These are phyloP conservation scores for Acanthamoeba healyi DNA, from an alignment of 208 protist species.

Conservation along the genomic window DNA sequence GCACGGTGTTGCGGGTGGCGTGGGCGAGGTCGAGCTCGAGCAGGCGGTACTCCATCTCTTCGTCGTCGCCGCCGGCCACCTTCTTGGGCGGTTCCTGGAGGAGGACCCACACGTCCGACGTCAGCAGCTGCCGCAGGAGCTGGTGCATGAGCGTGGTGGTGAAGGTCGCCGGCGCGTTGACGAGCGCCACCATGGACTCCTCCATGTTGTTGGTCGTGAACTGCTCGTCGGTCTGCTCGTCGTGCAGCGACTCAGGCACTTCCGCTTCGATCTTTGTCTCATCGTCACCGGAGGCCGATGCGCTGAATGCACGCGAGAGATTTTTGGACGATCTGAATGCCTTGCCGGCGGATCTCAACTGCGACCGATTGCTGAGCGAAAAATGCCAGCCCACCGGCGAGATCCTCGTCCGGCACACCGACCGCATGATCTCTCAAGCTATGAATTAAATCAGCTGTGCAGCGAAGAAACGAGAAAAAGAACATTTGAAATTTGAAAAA, in stretches of 20 bases:
- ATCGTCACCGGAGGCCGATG: neutral
- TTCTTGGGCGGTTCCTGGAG: conserved; percentile 11
- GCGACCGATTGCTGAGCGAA: no score
- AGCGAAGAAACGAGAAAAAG: no score
- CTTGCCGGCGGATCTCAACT: no score
- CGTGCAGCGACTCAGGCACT: neutral
- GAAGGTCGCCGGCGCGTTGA: neutral
- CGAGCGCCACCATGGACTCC: conserved; percentile 20
- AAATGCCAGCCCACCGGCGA: no score
- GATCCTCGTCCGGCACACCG: no score
- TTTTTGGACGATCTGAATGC: no score
- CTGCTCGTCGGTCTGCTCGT: conserved; percentile 34
- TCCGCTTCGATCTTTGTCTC: neutral
- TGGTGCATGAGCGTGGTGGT: neutral
- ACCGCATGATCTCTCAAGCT: no score
- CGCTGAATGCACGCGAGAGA: no score
- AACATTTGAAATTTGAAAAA: no score
- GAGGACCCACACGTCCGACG: neutral
- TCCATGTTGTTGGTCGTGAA: conserved; percentile 2
- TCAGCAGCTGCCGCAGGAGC: conserved; percentile 11
- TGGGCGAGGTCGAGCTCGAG: conserved; percentile 46
- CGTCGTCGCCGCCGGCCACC: neutral
- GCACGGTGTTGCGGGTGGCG: neutral
- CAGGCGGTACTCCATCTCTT: neutral
- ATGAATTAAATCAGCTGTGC: no score